Evolutionary conservation across 345 rosid species (phyloP), one percentile per base, ranked within the genome.

Genomic region (Gossypium longicalyx): DNA sequence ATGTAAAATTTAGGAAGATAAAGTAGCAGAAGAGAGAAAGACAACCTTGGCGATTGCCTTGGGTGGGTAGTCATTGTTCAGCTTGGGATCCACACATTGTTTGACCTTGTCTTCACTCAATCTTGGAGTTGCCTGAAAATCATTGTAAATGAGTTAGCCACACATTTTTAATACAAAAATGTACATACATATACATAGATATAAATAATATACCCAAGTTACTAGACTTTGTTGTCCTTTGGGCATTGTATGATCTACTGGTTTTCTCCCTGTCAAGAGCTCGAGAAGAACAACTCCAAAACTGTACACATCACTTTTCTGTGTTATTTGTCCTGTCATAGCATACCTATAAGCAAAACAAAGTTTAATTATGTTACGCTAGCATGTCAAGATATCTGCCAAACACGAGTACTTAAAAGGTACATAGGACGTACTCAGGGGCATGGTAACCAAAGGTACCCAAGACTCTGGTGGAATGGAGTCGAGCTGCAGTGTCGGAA

Each of bases 371-470:
- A 8, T 45, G 49, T 45, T 9, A 11, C 12, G 3, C 2, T 9
- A 45, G 12, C 49, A 45, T 11, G 10, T 54, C 59, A 48, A 48
- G 16, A 48, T 48, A 48, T 9, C 0, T 48, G 52, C 0, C 52
- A 12, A 48, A 48, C 52, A 48, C 52, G 13, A 12, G 12, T 48
- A 9, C 41, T 34, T 34, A 5, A 34, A 34, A 5, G 41, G 41
- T 5, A 5, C 41, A 34, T 34, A 56, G 4, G 19, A 77, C 84
- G 65, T 85, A 93, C 99, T 96, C 99, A 7, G 99, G 99, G 71
- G 99, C 99, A 80, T 96, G 99, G 83, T 96, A 96, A 11, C 99
- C 99, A 45, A 96, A 96, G 22, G 98, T 96, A 74, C 99, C 99
- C 82, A 93, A 79, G 73, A 96, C 98, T 76, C 99, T 87, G 34